A percentile compares a stretch with the other conserved stretches of the same genome.
Evolutionary conservation across 805 yeast genomes (phyloP).

Genomic region (Ogataea zsoltii): DNA sequence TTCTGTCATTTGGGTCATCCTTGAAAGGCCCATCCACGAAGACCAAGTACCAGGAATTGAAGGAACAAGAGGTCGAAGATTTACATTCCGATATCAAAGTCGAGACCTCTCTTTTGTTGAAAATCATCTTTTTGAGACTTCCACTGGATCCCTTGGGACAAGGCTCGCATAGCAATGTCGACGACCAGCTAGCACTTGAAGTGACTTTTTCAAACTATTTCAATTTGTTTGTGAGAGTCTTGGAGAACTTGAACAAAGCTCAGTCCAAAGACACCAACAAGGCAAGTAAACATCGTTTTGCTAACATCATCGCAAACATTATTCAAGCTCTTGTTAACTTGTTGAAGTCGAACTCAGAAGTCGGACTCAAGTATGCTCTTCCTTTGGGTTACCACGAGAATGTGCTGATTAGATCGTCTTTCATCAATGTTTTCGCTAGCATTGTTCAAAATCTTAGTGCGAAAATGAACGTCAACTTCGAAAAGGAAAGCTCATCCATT

Average conservation of each 20-base stretch:
- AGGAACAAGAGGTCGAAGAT: conserved; percentile 29
- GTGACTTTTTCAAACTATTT: conserved; percentile 71
- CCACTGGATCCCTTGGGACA: conserved; percentile 59
- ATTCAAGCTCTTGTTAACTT: conserved; percentile 67
- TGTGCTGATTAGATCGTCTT: conserved; percentile 63
- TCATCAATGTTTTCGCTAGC: conserved; percentile 74
- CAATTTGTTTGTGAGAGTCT: conserved; percentile 55
- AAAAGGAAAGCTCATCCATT: conserved; percentile 10
- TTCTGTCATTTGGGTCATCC: conserved; percentile 10
- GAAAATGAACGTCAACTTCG: conserved; percentile 18
- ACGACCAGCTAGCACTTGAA: conserved; percentile 35
- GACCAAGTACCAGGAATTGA: conserved; percentile 17
- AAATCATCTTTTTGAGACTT: conserved; percentile 53
- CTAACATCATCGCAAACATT: conserved; percentile 65
- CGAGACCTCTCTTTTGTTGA: conserved; percentile 61
- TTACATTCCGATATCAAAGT: conserved; percentile 32
- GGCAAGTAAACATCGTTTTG: conserved; percentile 53
- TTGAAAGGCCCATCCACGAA: conserved; percentile 5
- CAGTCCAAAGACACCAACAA: conserved; percentile 17
- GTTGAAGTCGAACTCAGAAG: conserved; percentile 70
- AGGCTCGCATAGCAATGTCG: conserved; percentile 36
- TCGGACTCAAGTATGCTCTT: conserved; percentile 72
- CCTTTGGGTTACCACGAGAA: conserved; percentile 79
- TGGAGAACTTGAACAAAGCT: conserved; percentile 43
- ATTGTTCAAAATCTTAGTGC: conserved; percentile 42